Evolutionary conservation across 768 basidiomycete species (phyloP).

Genomic region (Termitomyces heimii): DNA sequence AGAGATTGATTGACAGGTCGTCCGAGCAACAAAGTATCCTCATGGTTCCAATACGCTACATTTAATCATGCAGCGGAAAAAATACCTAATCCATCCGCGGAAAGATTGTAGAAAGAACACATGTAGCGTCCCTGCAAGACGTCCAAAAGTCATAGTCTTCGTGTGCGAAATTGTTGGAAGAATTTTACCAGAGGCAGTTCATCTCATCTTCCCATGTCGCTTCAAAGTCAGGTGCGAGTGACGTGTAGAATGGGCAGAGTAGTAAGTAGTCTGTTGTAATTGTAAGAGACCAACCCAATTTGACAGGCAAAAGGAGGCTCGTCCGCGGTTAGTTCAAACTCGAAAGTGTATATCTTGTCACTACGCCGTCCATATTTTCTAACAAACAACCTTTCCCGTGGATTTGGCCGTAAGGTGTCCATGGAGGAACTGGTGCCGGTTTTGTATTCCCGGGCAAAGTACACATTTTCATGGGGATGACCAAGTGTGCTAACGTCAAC

Average conservation of each 20-base stretch:
- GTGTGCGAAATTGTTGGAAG: background rate
- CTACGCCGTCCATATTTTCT: no score
- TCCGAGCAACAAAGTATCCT: background rate
- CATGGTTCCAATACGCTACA: background rate
- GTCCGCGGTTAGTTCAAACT: background rate
- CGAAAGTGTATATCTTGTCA: no score
- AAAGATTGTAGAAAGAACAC: background rate
- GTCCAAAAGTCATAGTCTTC: background rate
- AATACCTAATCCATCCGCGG: background rate
- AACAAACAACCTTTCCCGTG: background rate
- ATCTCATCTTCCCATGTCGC: background rate
- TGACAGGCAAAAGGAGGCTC: background rate
- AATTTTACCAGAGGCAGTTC: background rate
- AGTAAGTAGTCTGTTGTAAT: background rate
- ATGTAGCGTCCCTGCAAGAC: background rate
- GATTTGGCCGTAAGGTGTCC: background rate
- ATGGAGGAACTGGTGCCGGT: background rate
- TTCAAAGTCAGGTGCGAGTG: background rate
- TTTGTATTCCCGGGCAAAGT: background rate
- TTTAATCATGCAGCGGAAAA: background rate
- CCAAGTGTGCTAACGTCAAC: background rate
- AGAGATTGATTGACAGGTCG: background rate
- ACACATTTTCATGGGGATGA: background rate
- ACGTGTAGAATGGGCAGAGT: background rate
- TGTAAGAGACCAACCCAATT: background rate